Conservation (phyloP, 441 rosid genomes). For the Mallotus repandus region DNA sequence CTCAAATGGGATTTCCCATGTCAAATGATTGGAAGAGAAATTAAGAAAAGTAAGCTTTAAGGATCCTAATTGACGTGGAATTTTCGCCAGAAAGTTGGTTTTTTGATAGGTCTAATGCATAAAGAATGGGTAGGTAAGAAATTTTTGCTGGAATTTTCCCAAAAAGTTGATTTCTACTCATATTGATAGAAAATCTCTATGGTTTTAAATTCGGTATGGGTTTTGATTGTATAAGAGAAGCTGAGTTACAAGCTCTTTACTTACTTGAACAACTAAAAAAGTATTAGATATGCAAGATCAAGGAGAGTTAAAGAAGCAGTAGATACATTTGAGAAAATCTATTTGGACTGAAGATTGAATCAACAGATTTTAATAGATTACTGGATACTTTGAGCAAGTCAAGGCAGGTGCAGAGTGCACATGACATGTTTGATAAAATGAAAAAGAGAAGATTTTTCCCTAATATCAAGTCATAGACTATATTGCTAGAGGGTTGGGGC, state of each 20-base stretch:
- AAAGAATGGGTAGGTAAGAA: slow-evolving; percentile 42
- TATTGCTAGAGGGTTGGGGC: slow-evolving; percentile 90
- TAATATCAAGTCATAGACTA: slow-evolving; percentile 66
- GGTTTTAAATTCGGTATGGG: no score
- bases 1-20: slow-evolving; percentile 43
- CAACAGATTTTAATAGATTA: slow-evolving; percentile 61
- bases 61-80: slow-evolving; percentile 53
- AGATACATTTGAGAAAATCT: slow-evolving; percentile 65
- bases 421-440: slow-evolving; percentile 80
- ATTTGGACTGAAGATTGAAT: slow-evolving; percentile 57
- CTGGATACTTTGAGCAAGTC: slow-evolving; percentile 65
- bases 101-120: slow-evolving; percentile 55
- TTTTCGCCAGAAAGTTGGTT: slow-evolving; percentile 67
- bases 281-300: slow-evolving; percentile 66
- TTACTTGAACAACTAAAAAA: no score
- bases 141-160: slow-evolving; percentile 46
- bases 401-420: slow-evolving; percentile 62
- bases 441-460: slow-evolving; percentile 56
- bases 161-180: slow-evolving; percentile 43
- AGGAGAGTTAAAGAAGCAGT: slow-evolving; percentile 69
- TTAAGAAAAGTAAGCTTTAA: slow-evolving; percentile 31
- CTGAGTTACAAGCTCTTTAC: no score
- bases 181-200: slow-evolving; percentile 25
- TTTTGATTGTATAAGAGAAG: no score
- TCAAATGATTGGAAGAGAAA: slow-evolving; percentile 55